Evolutionary conservation across 1,284 basidiomycete species (phyloP), one percentile per base, ranked within the genome.

Genomic region (Sanghuangporus sanghuang): DNA sequence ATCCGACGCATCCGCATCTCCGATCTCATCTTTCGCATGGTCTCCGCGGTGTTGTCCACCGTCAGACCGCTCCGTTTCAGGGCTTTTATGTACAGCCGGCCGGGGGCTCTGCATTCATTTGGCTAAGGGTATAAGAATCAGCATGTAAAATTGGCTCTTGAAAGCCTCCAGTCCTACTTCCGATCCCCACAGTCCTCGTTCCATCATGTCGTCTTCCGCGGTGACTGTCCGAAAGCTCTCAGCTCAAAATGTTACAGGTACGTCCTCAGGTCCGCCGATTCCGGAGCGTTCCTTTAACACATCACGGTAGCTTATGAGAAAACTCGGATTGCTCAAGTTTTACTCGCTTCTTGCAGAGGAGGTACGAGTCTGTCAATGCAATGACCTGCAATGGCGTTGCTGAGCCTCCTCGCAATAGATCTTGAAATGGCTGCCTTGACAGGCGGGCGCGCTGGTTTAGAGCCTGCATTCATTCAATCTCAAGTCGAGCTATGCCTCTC

Each of bases 401-500:
- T 40, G 18, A 39, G 21, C 6, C 32, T 38, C 40, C 11, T 59
- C 2, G 3, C 5, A 14, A 23, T 11, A 66, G 61, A 66, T 39
- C 40, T 61, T 21, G 42, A 66, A 38, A 18, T 65, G 23, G 60
- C 64, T 39, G 65, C 65, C 9, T 27, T 66, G 39, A 66, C 65
- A 14, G 65, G 61, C 9, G 65, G 65, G 6, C 49, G 53, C 7
- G 18, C 52, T 23, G 56, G 39, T 27, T 58, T 63, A 1, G 65
- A 66, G 27, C 36, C 62, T n/a, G 52, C 65, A 11, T 40, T 66
- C 38, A 57, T 66, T 42, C 61, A 54, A n/a, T 60, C n/a, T 36
- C 65, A 66, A 42, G 42, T 66, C 23, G 53, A 66, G 3, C 48
- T 61, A 8, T 57, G 61, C 53, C 53, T 66, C 6, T 23, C n/a